Evolutionary conservation across 148 eudicot genomes (phyloP).

Genomic region (Amaranthus hypochondriacus): DNA sequence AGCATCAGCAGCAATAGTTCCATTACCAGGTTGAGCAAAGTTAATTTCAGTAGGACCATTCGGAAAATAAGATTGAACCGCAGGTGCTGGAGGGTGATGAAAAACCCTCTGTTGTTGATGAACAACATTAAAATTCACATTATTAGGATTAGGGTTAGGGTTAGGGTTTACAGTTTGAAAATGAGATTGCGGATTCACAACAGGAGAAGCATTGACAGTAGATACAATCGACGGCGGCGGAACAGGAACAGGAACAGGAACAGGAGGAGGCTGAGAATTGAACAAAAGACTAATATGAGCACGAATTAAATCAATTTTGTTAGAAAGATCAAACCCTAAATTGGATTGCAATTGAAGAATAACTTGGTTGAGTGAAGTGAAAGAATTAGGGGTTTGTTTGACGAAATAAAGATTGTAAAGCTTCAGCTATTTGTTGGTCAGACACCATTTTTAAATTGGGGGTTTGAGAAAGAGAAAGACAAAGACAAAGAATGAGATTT

Average conservation of each 20-base stretch:
- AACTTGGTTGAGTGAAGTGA: constrained; percentile 44
- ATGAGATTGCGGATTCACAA: constrained; percentile 5
- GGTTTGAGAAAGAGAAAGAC: background rate
- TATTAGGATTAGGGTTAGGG: constrained; percentile 5
- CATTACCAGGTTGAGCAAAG: constrained; percentile 31
- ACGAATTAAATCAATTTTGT: constrained; percentile 68
- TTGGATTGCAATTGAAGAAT: constrained; percentile 56
- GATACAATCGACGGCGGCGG: background rate
- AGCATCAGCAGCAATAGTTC: constrained; percentile 16
- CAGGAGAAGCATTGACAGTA: background rate
- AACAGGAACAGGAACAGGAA: constrained; percentile 15
- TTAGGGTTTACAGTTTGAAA: constrained; percentile 1
- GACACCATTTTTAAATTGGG: constrained; percentile 34
- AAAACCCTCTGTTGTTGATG: constrained; percentile 12
- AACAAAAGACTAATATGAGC: constrained; percentile 39
- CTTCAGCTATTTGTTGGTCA: constrained; percentile 62
- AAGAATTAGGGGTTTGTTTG: constrained; percentile 44
- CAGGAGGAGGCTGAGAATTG: constrained; percentile 19
- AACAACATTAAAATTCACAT: constrained; percentile 8
- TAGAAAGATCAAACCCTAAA: constrained; percentile 52
- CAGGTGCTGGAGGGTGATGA: constrained; percentile 13
- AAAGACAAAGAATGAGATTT: background rate
- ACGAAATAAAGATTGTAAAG: constrained; percentile 46
- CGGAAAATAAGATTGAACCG: constrained; percentile 18
- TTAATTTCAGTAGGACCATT: constrained; percentile 35